phyloP scores from a whole-genome alignment of 2,329 filamentous ascomycete genomes.

The Curvularia spicifera region DNA sequence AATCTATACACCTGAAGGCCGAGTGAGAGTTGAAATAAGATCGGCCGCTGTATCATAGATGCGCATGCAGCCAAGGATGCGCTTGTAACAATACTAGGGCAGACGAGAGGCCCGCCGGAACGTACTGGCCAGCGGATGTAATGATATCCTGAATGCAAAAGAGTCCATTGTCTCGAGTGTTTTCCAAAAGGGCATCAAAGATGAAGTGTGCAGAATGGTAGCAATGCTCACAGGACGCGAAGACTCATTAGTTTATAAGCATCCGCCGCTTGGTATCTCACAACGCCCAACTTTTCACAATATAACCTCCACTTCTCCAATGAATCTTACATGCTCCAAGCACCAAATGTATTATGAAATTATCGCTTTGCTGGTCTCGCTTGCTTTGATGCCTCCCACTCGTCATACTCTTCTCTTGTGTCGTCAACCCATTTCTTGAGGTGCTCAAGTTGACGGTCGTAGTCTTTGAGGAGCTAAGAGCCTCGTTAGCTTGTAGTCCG shows the following conservation, averaged over 20 bases:
- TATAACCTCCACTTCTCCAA: conserved; percentile 21
- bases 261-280: conserved; percentile 23
- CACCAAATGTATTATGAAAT: conserved; percentile 7
- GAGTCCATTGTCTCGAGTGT: not conserved
- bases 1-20: not conserved
- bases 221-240: conserved; percentile 3
- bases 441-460: conserved; percentile 78
- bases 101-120: not conserved
- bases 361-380: conserved; percentile 35
- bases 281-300: conserved; percentile 25
- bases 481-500: conserved; percentile 22
- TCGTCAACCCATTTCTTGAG: conserved; percentile 70
- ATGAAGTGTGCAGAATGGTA: not conserved
- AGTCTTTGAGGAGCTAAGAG: conserved; percentile 75
- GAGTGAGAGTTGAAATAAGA: not conserved
- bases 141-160: conserved; percentile 4
- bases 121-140: not conserved
- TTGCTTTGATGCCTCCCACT: conserved; percentile 55
- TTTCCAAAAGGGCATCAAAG: not conserved
- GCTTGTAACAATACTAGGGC: conserved; percentile 12
- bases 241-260: conserved; percentile 9
- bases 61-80: conserved; percentile 9
- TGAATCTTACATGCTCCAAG: conserved; percentile 22
- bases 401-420: conserved; percentile 65
- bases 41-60: conserved; percentile 9